Percentiles rank a stretch among this genome's conserved stretches.
Evolutionary conservation across 2,329 filamentous ascomycete genomes (phyloP).

Genomic region (Trichoderma sp.): DNA sequence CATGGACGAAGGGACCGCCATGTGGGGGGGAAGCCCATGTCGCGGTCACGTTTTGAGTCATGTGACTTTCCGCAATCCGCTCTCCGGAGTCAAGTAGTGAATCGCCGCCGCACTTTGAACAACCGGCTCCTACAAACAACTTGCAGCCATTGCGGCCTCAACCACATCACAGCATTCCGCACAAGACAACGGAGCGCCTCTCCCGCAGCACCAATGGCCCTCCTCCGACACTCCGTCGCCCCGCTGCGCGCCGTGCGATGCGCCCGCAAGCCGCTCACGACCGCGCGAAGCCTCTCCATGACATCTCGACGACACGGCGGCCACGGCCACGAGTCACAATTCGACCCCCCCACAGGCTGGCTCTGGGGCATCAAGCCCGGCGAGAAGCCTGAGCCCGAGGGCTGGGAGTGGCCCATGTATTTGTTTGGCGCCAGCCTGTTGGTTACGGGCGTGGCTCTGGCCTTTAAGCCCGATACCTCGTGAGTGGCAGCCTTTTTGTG

Average conservation of each 20-base stretch:
- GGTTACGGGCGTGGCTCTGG: slow-evolving; percentile 74
- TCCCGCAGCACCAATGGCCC: slow-evolving; percentile 31
- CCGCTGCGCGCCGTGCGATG: slow-evolving; percentile 39
- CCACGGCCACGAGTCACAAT: slow-evolving; percentile 64
- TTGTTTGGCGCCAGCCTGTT: slow-evolving; percentile 78
- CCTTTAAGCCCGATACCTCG: slow-evolving; percentile 98
- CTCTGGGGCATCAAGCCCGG: slow-evolving; percentile 91
- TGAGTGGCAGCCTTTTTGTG: slow-evolving; percentile 53
- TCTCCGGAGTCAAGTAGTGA: slow-evolving; percentile 13
- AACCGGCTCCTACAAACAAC: neutral
- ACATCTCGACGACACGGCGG: slow-evolving; percentile 42
- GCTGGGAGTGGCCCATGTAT: slow-evolving; percentile 86
- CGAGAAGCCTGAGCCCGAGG: slow-evolving; percentile 93
- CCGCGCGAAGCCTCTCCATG: slow-evolving; percentile 42
- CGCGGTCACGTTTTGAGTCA: neutral
- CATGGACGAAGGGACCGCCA: slow-evolving; percentile 1
- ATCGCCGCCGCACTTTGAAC: slow-evolving; percentile 17
- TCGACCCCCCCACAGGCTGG: slow-evolving; percentile 88
- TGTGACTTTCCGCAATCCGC: slow-evolving; percentile 15
- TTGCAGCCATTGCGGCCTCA: slow-evolving; percentile 31
- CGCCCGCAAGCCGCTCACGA: slow-evolving; percentile 33
- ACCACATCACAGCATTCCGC: slow-evolving; percentile 24
- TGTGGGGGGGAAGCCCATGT: slow-evolving; percentile 4
- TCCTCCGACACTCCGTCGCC: slow-evolving; percentile 37
- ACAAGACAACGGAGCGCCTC: slow-evolving; percentile 16